Conservation (phyloP, 768 basidiomycete species). For the Termitomyces heimii region DNA sequence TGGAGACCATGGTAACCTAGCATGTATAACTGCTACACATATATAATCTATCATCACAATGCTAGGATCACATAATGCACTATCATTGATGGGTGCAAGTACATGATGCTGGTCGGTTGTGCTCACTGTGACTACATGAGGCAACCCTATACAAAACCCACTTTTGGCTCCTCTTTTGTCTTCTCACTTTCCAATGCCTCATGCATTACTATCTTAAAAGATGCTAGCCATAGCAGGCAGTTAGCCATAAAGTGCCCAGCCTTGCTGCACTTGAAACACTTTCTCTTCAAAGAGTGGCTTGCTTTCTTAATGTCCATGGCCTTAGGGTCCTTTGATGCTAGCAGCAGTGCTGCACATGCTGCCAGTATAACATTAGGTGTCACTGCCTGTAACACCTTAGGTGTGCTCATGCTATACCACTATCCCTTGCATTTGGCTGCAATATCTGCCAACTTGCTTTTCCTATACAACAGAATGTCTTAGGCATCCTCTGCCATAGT, state of each 20-base stretch:
- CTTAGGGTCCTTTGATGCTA: neutral
- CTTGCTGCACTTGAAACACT: neutral
- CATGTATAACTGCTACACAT: too few relatives aligned
- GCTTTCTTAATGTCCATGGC: neutral
- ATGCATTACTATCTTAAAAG: neutral
- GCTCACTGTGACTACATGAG: too few relatives aligned
- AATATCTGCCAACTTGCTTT: neutral
- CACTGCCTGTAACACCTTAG: neutral
- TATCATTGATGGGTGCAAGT: too few relatives aligned
- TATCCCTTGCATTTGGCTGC: neutral
- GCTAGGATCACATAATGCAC: too few relatives aligned
- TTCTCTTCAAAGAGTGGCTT: neutral
- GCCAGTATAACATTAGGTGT: neutral
- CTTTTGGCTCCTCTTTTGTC: neutral
- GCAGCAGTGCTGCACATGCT: neutral
- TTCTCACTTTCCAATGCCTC: neutral
- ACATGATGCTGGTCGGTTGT: too few relatives aligned
- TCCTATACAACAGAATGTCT: neutral
- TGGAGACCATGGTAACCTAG: too few relatives aligned
- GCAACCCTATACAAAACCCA: neutral
- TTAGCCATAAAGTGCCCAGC: neutral
- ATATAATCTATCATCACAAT: too few relatives aligned
- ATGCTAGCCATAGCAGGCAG: neutral
- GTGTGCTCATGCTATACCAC: neutral
- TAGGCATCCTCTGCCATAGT: neutral